Evolutionary conservation across 495 filamentous ascomycete species (phyloP), one percentile per base, ranked within the genome.

Genomic region (Aspergillus leporis): DNA sequence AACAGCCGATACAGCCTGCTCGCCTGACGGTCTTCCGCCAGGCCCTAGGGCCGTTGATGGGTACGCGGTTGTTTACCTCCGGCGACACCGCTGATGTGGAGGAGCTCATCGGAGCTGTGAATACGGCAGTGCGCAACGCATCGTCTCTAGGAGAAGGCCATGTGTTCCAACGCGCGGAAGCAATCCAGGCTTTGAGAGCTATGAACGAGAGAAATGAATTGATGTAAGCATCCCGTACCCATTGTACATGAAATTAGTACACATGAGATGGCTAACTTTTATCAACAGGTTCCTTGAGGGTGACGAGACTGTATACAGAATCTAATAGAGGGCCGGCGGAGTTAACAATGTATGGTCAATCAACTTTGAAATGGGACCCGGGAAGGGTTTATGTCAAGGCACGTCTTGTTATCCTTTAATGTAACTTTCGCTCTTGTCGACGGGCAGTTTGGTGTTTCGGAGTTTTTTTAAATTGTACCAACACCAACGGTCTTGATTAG

Each of bases 191-290:
- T 51, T 71, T 98, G 65, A 80, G 81, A 70, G 83, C 76, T 66
- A 88, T 98, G 90, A 87, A 89, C 58, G 86, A 88, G 46, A 77
- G 80, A 70, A 97, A 97, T 68, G 84, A 90, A 76, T 86, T 98
- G 72, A 98, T 98, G 95, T 96, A 75, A 86, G 90, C 34, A 21
- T 16, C 25, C 34, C 38, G 10, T 5, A 23, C 13, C 13, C 30
- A 41, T 0, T 30, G 7, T 5, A 28, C 30, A 23, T 19, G 36
- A 32, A 1, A 28, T 22, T 34, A 25, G n/a, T 16, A 9, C 25
- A 41, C 10, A 53, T 34, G 28, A 22, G 28, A 38, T 59, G 45
- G 54, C 53, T 55, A 40, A 55, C 61, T 57, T 41, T 21, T 38
- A 3, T 31, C 36, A 55, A 54, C 49, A 83, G 80, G 80, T 83